Evolutionary conservation across 1,139 yeast species (phyloP), one percentile per base, ranked within the genome.

Genomic region (Arxiozyma slooffiae): DNA sequence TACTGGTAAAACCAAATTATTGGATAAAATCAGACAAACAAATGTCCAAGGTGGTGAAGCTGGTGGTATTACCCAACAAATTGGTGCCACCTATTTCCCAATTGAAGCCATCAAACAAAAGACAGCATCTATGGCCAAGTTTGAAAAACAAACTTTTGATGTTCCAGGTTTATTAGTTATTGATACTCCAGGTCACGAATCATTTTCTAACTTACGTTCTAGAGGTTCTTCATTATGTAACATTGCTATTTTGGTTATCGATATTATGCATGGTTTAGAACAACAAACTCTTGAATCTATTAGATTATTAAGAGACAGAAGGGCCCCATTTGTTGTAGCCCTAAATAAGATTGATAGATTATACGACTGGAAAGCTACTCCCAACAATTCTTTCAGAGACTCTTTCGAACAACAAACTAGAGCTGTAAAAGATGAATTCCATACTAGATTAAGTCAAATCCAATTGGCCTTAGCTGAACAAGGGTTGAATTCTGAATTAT

Each of bases 11-110:
- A 92, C 98, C 56, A 92, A 92, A 69, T 79, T 92, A 59, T 78
- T 92, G 67, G 99, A 92, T 68, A 94, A 92, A 71, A 82, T 92
- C 60, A 94, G 99, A 75, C 97, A 92, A 76, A 94, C 97, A 47
- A 92, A 92, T 64, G 99, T 92, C 55, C 99, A 92, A 76, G 98
- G 97, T 70, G 99, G 98, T 67, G 99, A 92, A 75, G 99, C 98
- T 52, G 99, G 99, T 76, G 99, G 99, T 77, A 94, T 92, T 68
- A 92, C 99, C 59, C 99, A 92, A 78, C 99, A 92, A 73, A 92
- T 92, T 67, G 99, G 99, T 80, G 99, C 99, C 49, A 94, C 98
- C 24, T 94, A 90, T 71, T 94, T 92, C 87, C 98, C 98, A 53
- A 90, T 92, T 61, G 95, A 85, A 37, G 88, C 97, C 41, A 88